Percentiles rank a stretch among this genome's conserved stretches.
phyloP scores from a whole-genome alignment of 1,284 basidiomycete species.

The Trametes hirsuta region DNA sequence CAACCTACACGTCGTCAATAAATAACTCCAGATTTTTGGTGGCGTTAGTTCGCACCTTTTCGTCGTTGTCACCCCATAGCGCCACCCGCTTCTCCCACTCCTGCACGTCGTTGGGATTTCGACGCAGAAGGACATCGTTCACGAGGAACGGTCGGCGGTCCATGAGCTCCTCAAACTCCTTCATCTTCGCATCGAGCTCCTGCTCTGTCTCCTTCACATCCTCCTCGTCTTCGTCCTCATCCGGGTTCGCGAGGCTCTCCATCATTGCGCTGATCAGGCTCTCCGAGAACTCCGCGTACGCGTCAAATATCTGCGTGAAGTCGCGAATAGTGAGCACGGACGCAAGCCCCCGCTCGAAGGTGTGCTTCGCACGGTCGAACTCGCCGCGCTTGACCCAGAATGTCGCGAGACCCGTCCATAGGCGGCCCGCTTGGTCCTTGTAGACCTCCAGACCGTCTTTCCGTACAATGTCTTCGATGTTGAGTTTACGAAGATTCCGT shows the following conservation, averaged over 20 bases:
- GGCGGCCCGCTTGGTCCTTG: constrained; percentile 93
- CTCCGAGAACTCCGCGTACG: constrained; percentile 94
- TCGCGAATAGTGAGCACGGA: constrained; percentile 93
- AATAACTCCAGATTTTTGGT: background rate
- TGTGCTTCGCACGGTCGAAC: constrained; percentile 86
- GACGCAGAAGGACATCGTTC: constrained; percentile 91
- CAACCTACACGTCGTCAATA: constrained; percentile 57
- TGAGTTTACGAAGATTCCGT: constrained; percentile 71
- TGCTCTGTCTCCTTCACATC: constrained; percentile 80
- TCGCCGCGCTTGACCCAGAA: constrained; percentile 99
- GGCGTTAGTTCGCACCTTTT: constrained; percentile 60
- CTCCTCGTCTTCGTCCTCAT: constrained; percentile 77
- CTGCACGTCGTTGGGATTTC: constrained; percentile 98
- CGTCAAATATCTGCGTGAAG: constrained; percentile 98
- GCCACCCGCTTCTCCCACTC: constrained; percentile 99
- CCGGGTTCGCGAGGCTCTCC: constrained; percentile 74
- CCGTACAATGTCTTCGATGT: constrained; percentile 85
- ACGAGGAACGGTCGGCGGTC: constrained; percentile 95
- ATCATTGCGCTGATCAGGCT: constrained; percentile 91
- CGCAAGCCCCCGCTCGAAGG: constrained; percentile 88
- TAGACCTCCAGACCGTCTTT: constrained; percentile 88
- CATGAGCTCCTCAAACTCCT: constrained; percentile 93
- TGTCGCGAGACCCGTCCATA: constrained; percentile 97
- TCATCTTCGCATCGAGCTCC: constrained; percentile 90
- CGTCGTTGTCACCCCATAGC: constrained; percentile 91